These are phyloP conservation scores for Yarrowia sp. DNA, from an alignment of 805 yeast genomes.

Conservation along the genomic window DNA sequence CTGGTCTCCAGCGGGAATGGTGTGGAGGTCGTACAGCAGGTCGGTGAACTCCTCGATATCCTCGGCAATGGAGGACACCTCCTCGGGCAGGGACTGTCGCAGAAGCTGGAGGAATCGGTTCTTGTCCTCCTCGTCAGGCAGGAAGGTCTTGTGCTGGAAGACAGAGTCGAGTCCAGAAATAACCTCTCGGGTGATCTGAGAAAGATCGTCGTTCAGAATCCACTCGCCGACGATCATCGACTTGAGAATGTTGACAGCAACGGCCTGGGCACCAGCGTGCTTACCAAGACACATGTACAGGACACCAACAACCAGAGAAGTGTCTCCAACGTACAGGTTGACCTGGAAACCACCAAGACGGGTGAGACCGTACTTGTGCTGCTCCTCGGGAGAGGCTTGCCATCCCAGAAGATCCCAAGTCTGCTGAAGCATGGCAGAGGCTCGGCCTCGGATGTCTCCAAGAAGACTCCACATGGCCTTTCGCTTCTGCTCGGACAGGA, in stretches of 20 bases:
- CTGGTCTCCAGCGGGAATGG: slow-evolving; percentile 77
- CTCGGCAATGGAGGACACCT: slow-evolving; percentile 52
- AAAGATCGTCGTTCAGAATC: slow-evolving; percentile 53
- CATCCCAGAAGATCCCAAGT: slow-evolving; percentile 77
- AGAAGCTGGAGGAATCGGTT: slow-evolving; percentile 51
- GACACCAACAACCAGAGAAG: slow-evolving; percentile 60
- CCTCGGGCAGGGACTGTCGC: slow-evolving; percentile 58
- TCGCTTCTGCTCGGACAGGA: slow-evolving; percentile 67
- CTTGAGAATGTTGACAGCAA: slow-evolving; percentile 69
- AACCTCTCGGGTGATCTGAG: slow-evolving; percentile 62
- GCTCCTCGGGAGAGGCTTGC: slow-evolving; percentile 55
- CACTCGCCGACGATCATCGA: slow-evolving; percentile 67
- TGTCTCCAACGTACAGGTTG: slow-evolving; percentile 53
- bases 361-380: slow-evolving; percentile 56
- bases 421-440: slow-evolving; percentile 53
- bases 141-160: slow-evolving; percentile 55
- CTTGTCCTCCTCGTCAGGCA: slow-evolving; percentile 57
- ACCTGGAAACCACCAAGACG: slow-evolving; percentile 71
- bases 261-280: slow-evolving; percentile 56
- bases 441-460: slow-evolving; percentile 59
- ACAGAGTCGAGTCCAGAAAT: slow-evolving; percentile 62
- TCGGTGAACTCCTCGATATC: slow-evolving; percentile 53
- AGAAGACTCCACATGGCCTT: slow-evolving; percentile 65
- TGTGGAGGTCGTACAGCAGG: slow-evolving; percentile 61
- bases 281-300: slow-evolving; percentile 68